A percentile compares a stretch with the other conserved stretches of the same genome.
phyloP scores from a whole-genome alignment of 2,329 filamentous ascomycete species.

The Monilinia laxa region DNA sequence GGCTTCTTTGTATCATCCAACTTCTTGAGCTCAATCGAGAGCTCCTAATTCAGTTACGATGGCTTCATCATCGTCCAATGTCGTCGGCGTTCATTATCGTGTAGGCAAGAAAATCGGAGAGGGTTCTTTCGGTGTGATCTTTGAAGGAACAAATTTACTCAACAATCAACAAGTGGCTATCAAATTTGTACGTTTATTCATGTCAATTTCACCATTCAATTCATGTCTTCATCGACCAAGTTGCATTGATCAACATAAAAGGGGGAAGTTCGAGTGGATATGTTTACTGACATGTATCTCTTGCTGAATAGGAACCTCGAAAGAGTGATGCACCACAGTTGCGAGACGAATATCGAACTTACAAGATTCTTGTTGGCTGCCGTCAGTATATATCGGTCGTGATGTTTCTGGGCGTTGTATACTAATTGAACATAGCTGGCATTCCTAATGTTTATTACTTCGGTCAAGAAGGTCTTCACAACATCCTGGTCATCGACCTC shows the following conservation, averaged over 20 bases:
- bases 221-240: neutral
- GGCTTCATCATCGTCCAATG: slow-evolving; percentile 65
- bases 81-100: slow-evolving; percentile 97
- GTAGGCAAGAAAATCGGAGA: slow-evolving; percentile 99
- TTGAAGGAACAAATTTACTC: slow-evolving; percentile 95
- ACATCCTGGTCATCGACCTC: slow-evolving; percentile 96
- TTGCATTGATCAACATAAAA: slow-evolving; percentile 14
- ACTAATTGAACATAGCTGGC: slow-evolving; percentile 64
- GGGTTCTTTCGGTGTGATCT: slow-evolving; percentile 97
- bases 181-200: slow-evolving; percentile 77
- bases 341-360: slow-evolving; percentile 97
- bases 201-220: neutral
- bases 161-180: slow-evolving; percentile 99
- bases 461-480: slow-evolving; percentile 96
- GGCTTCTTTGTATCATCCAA: slow-evolving; percentile 3
- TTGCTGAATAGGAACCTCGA: slow-evolving; percentile 72
- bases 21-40: slow-evolving; percentile 29
- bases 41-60: slow-evolving; percentile 32
- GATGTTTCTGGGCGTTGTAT: slow-evolving; percentile 23
- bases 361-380: slow-evolving; percentile 98
- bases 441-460: slow-evolving; percentile 99
- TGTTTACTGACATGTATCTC: neutral
- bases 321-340: slow-evolving; percentile 98
- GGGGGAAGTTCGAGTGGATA: neutral
- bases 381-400: slow-evolving; percentile 67